Evolutionary conservation across 305 asterid species (phyloP).

Genomic region (Fraxinus xanthoxyloides): DNA sequence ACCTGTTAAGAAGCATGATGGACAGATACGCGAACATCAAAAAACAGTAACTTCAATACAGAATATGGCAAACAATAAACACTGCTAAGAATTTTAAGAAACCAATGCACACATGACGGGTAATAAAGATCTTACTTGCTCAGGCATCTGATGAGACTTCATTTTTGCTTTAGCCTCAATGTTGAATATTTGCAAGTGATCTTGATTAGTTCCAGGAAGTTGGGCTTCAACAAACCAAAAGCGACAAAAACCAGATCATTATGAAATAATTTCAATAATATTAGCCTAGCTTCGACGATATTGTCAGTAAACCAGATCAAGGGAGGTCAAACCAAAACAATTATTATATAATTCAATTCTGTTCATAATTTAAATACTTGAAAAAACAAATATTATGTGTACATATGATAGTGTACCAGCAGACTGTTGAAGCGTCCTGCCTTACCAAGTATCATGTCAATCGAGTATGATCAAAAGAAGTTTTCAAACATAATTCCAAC

Average conservation of each 20-base stretch:
- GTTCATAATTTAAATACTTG: neutral
- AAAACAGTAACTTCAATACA: slow-evolving; percentile 1
- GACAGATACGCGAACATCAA: slow-evolving; percentile 7
- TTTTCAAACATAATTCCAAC: neutral
- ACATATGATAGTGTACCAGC: neutral
- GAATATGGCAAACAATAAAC: slow-evolving; percentile 7
- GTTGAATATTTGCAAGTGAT: slow-evolving; percentile 95
- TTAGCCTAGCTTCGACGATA: neutral
- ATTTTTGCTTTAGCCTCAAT: slow-evolving; percentile 92
- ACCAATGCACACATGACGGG: neutral
- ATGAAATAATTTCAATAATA: neutral
- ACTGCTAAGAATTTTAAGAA: slow-evolving; percentile 17
- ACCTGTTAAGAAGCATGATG: slow-evolving; percentile 45
- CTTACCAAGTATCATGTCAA: neutral
- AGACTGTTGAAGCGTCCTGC: neutral
- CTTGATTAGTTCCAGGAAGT: slow-evolving; percentile 90
- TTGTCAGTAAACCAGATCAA: slow-evolving; percentile 31
- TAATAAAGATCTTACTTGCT: slow-evolving; percentile 57
- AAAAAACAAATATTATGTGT: neutral
- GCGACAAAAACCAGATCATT: neutral
- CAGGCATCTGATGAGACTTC: slow-evolving; percentile 96
- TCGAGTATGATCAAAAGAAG: neutral
- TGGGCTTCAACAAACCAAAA: slow-evolving; percentile 64
- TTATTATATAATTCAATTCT: neutral
- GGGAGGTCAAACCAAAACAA: neutral